phyloP scores from a whole-genome alignment of 352 stramenopile genomes.

The Pythium brassicae region DNA sequence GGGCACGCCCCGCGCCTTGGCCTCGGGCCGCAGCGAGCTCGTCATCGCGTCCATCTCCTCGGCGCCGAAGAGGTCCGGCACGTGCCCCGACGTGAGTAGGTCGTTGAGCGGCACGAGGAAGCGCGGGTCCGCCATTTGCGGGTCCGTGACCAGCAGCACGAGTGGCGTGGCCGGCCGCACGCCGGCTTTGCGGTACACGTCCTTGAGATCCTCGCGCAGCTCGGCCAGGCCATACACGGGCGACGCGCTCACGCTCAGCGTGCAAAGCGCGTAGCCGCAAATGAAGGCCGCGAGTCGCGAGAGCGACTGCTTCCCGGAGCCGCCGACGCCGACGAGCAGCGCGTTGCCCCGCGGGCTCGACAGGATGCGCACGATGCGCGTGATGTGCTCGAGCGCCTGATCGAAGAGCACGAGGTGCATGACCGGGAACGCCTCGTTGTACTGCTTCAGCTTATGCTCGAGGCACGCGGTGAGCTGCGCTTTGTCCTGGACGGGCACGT shows the following conservation, averaged over 20 bases:
- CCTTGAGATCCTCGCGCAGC: conserved; percentile 87
- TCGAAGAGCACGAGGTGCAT: conserved; percentile 93
- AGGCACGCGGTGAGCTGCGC: conserved; percentile 44
- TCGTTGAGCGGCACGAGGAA: conserved; percentile 89
- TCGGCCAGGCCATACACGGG: conserved; percentile 68
- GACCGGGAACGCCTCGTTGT: conserved; percentile 92
- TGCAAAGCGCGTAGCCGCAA: conserved; percentile 61
- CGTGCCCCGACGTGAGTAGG: conserved; percentile 67
- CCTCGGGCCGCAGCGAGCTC: conserved; percentile 64
- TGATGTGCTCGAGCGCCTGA: conserved; percentile 86
- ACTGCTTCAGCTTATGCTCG: conserved; percentile 65
- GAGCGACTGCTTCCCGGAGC: conserved; percentile 88
- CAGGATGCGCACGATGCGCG: conserved; percentile 85
- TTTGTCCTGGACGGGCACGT: conserved; percentile 51
- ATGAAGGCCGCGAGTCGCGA: conserved; percentile 89
- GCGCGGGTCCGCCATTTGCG: conserved; percentile 71
- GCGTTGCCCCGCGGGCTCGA: conserved; percentile 71
- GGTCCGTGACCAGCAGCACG: conserved; percentile 88
- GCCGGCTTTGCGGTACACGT: conserved; percentile 85
- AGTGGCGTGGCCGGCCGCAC: conserved; percentile 83
- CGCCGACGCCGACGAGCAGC: conserved; percentile 82
- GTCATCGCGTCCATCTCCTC: conserved; percentile 90
- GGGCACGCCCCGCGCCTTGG: conserved; percentile 80
- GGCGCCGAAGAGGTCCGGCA: conserved; percentile 79
- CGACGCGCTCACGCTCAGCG: conserved; percentile 53